Percentiles rank a stretch among this genome's conserved stretches.
These are phyloP conservation scores for Trypanosoma congolense DNA, from an alignment of 208 protist species.

Conservation along the genomic window DNA sequence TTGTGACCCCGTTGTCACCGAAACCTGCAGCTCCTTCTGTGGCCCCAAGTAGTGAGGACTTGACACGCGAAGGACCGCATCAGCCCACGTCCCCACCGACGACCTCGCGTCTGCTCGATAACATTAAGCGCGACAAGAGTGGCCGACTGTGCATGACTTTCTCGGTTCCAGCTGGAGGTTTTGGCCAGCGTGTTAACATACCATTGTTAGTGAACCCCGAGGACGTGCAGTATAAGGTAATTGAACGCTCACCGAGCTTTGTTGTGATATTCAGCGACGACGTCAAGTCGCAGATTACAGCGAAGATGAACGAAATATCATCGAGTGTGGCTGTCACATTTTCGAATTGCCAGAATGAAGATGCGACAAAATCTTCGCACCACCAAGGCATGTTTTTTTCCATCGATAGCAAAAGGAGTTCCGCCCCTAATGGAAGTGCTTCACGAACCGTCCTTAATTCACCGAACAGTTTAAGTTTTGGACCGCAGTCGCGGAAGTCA, in stretches of 20 bases:
- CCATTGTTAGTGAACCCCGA: conserved; percentile 65
- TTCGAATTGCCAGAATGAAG: not conserved
- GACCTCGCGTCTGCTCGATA: conserved; percentile 10
- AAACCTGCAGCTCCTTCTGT: conserved; percentile 1
- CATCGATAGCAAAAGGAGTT: too few relatives aligned
- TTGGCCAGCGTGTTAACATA: conserved; percentile 57
- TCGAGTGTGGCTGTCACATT: conserved; percentile 5
- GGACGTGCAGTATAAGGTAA: conserved; percentile 68
- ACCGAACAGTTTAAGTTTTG: too few relatives aligned
- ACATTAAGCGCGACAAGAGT: conserved; percentile 35
- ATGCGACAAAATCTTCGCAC: too few relatives aligned
- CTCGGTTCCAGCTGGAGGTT: conserved; percentile 42
- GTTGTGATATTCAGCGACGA: conserved; percentile 73
- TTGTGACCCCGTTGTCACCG: conserved; percentile 6
- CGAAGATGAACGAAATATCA: conserved; percentile 56
- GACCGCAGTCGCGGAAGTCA: too few relatives aligned
- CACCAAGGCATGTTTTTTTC: too few relatives aligned
- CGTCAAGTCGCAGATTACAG: conserved; percentile 55
- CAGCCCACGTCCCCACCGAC: not conserved
- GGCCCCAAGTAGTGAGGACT: conserved; percentile 17
- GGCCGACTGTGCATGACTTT: conserved; percentile 74
- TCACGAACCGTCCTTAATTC: too few relatives aligned
- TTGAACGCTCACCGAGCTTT: conserved; percentile 73
- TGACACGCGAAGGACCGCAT: conserved; percentile 1
- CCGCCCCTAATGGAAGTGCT: too few relatives aligned